Conservation (phyloP, 1,284 basidiomycete genomes). For the Heterobasidion occidentale region DNA sequence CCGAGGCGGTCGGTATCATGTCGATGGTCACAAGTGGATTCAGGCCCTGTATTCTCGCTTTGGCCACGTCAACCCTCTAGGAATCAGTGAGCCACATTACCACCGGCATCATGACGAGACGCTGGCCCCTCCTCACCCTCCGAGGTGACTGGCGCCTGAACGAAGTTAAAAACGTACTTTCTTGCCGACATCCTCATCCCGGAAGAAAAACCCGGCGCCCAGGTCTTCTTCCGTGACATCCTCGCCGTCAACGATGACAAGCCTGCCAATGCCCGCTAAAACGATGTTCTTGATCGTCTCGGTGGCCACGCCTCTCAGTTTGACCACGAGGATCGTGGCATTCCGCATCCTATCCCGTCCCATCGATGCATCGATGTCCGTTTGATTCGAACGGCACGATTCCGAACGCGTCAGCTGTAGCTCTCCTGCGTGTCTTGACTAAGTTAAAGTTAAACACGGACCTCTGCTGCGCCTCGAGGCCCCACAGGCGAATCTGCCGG, state of each 20-base stretch:
- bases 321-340: constrained; percentile 83
- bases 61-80: constrained; percentile 80
- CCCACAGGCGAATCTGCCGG: constrained; percentile 96
- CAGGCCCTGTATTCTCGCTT: constrained; percentile 76
- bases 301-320: constrained; percentile 82
- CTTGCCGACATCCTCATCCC: constrained; percentile 86
- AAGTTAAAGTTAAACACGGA: constrained; percentile 25
- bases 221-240: constrained; percentile 73
- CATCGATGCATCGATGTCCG: constrained; percentile 1
- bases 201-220: constrained; percentile 89
- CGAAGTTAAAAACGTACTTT: constrained; percentile 45
- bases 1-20: constrained; percentile 45
- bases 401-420: neutral
- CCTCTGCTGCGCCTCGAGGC: constrained; percentile 95
- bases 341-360: constrained; percentile 73
- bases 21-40: constrained; percentile 89
- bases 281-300: constrained; percentile 96
- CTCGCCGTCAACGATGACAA: constrained; percentile 60
- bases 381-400: neutral
- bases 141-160: neutral
- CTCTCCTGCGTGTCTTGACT: neutral
- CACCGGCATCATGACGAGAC: neutral
- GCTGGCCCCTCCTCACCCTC: neutral
- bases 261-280: constrained; percentile 67
- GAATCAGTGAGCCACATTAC: neutral